A percentile compares a stretch with the other conserved stretches of the same genome.
These are phyloP conservation scores for Cynara cardunculus DNA, from an alignment of 129 eudicot genomes.

Conservation along the genomic window DNA sequence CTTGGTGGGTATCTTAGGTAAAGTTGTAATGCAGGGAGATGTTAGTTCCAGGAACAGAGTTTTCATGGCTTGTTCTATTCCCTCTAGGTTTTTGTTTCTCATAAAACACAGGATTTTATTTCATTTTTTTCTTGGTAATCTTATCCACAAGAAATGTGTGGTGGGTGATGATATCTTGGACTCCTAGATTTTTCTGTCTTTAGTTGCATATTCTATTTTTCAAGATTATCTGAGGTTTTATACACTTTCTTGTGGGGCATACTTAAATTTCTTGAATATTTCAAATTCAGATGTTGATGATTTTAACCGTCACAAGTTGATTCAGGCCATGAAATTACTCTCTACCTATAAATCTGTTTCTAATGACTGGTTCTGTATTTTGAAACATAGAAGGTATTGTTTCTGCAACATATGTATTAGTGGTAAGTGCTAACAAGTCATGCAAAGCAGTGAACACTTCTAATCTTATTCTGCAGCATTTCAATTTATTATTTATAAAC, in stretches of 20 bases:
- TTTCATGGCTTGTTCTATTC: conserved; percentile 48
- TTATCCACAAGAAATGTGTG: conserved; percentile 52
- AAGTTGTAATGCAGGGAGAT: conserved; percentile 26
- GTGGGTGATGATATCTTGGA: conserved; percentile 18
- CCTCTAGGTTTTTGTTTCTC: background rate
- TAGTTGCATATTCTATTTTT: background rate
- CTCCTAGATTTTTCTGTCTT: background rate
- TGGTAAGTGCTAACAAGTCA: no score
- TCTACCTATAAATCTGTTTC: background rate
- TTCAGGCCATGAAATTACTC: background rate
- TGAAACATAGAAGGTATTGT: background rate
- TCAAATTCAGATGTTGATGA: background rate
- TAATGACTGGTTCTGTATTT: background rate
- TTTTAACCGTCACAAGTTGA: background rate
- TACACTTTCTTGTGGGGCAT: background rate
- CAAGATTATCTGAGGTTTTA: background rate
- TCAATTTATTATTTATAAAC: background rate
- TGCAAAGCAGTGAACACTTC: background rate
- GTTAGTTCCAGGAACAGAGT: conserved; percentile 35
- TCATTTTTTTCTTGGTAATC: conserved; percentile 15
- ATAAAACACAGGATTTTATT: background rate
- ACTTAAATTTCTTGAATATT: background rate
- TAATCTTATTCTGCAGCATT: background rate
- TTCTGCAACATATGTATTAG: background rate
- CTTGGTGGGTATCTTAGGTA: conserved; percentile 11